Evolutionary conservation across 2,329 filamentous ascomycete species (phyloP).

Genomic region (Acarospora socialis): DNA sequence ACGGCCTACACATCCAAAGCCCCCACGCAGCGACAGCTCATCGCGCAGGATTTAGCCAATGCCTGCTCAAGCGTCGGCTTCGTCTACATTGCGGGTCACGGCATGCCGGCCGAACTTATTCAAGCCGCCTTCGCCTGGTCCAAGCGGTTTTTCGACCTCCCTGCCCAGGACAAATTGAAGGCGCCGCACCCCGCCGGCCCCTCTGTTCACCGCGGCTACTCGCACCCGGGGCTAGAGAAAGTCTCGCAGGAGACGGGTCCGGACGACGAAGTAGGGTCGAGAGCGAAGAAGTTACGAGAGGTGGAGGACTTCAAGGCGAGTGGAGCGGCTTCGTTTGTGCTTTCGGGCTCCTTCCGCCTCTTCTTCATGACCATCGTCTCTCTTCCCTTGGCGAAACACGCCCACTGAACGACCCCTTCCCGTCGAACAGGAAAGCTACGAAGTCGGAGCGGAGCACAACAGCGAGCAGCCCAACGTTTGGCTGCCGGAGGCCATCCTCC

Average conservation of each 20-base stretch:
- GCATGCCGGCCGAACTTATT: constrained; percentile 25
- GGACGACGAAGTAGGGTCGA: constrained; percentile 28
- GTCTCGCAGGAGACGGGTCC: constrained; percentile 32
- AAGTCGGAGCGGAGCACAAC: constrained; percentile 32
- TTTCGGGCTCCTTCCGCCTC: too few species aligned
- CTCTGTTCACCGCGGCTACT: constrained; percentile 40
- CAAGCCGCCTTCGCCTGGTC: constrained; percentile 32
- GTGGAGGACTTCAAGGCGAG: constrained; percentile 38
- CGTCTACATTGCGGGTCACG: constrained; percentile 35
- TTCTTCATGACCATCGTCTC: too few species aligned
- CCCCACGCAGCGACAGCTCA: constrained; percentile 7
- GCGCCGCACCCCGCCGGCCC: constrained; percentile 37
- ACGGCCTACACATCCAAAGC: constrained; percentile 3
- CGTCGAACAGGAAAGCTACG: constrained; percentile 30
- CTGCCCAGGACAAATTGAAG: constrained; percentile 32
- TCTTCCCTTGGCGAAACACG: too few species aligned
- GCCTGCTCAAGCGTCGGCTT: constrained; percentile 23
- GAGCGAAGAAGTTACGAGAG: constrained; percentile 28
- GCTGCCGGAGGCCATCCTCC: constrained; percentile 31
- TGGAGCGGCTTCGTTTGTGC: background rate
- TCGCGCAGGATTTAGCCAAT: constrained; percentile 18
- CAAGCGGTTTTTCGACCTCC: constrained; percentile 31
- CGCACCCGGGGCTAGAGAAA: constrained; percentile 40
- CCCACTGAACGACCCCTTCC: too few species aligned
- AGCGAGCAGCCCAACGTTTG: constrained; percentile 33